Percentiles rank a stretch among this genome's conserved stretches.
These are phyloP conservation scores for Penicillium angulare DNA, from an alignment of 495 filamentous ascomycete species.

Conservation along the genomic window DNA sequence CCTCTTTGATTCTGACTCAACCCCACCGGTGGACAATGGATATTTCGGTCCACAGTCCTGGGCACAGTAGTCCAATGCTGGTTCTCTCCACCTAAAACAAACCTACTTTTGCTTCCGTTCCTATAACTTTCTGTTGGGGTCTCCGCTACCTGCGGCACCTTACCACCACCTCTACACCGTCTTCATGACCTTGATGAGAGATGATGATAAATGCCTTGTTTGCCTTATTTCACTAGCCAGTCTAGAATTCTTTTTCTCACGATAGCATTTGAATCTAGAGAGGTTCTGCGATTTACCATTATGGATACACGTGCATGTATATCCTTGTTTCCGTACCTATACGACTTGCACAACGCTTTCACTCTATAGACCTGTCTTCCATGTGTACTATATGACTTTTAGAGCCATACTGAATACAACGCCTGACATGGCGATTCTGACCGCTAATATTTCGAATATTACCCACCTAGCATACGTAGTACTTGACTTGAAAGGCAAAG, in stretches of 20 bases:
- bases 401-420: conserved; percentile 4
- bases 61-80: conserved; percentile 27
- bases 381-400: not conserved
- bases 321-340: conserved; percentile 1
- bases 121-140: conserved; percentile 5
- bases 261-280: conserved; percentile 40
- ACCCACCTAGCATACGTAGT: not conserved
- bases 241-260: conserved; percentile 38
- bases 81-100: not conserved
- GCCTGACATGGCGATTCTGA: conserved; percentile 3
- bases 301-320: conserved; percentile 5
- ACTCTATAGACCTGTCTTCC: conserved; percentile 5
- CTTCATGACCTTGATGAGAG: conserved; percentile 54
- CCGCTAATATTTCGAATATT: not conserved
- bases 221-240: conserved; percentile 33
- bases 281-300: conserved; percentile 22
- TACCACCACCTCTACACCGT: conserved; percentile 52
- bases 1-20: conserved; percentile 35
- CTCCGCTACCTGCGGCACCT: conserved; percentile 29
- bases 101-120: conserved; percentile 11
- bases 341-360: not conserved
- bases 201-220: conserved; percentile 50
- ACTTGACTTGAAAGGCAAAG: no score
- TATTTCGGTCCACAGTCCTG: conserved; percentile 38
- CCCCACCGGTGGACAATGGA: conserved; percentile 33